These are phyloP conservation scores for Oidiodendron maius DNA, from an alignment of 495 filamentous ascomycete genomes.

Conservation along the genomic window DNA sequence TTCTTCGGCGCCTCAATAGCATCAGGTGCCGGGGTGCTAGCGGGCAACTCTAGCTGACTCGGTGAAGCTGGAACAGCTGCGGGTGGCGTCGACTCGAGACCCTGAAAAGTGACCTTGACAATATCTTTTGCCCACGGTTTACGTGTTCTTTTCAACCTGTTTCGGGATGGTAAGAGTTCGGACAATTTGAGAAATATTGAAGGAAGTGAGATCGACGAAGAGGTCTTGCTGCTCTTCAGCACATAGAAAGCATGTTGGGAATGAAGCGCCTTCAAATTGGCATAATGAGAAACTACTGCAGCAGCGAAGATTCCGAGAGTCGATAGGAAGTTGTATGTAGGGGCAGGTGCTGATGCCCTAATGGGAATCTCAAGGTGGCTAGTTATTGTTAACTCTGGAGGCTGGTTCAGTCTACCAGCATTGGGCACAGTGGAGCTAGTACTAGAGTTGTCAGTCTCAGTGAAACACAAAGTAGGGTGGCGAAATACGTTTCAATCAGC, in stretches of 20 bases:
- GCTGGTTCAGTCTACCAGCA: conserved; percentile 6
- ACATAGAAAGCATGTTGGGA: conserved; percentile 25
- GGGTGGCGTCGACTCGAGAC: conserved; percentile 23
- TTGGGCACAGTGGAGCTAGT: conserved; percentile 1
- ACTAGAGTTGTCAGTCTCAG: background rate
- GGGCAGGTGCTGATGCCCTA: conserved; percentile 8
- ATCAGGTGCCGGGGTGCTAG: background rate
- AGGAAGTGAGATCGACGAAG: conserved; percentile 34
- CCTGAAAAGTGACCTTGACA: conserved; percentile 46
- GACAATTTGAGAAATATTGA: conserved; percentile 36
- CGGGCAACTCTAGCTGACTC: background rate
- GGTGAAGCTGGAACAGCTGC: background rate
- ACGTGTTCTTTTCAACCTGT: conserved; percentile 11
- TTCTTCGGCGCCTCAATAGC: background rate
- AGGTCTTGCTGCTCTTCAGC: conserved; percentile 9
- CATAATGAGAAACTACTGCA: conserved; percentile 33
- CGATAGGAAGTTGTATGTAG: conserved; percentile 20
- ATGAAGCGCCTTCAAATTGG: conserved; percentile 39
- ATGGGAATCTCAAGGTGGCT: conserved; percentile 14
- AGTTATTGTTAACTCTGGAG: conserved; percentile 5
- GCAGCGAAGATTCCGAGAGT: conserved; percentile 20
- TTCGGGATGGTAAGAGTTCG: conserved; percentile 28
- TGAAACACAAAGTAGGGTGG: background rate
- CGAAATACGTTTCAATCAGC: conserved; percentile 42
- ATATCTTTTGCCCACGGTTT: conserved; percentile 47